phyloP scores from a whole-genome alignment of 345 rosid genomes.

The Murraya paniculata region DNA sequence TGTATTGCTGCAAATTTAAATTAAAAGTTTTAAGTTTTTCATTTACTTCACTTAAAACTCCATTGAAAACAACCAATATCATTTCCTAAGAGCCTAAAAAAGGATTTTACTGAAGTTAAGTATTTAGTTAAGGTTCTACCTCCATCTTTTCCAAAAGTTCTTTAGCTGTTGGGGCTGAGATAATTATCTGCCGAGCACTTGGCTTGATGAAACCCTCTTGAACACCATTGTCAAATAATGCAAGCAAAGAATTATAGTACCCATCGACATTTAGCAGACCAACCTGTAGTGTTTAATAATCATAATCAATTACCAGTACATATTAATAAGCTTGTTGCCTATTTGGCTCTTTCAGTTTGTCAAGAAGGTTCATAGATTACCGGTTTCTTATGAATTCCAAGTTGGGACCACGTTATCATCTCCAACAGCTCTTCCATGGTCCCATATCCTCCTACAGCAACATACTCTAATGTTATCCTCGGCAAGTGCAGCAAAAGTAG shows the following conservation, averaged over 20 bases:
- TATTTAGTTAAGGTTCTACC: slow-evolving; percentile 41
- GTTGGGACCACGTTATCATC: slow-evolving; percentile 98
- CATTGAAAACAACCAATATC: background rate
- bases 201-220: slow-evolving; percentile 92
- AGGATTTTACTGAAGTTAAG: background rate
- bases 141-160: slow-evolving; percentile 89
- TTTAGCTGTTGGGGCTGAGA: slow-evolving; percentile 83
- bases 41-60: background rate
- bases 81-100: background rate
- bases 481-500: slow-evolving; percentile 8
- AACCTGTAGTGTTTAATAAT: slow-evolving; percentile 42
- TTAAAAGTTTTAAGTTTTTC: background rate
- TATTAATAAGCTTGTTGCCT: background rate
- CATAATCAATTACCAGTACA: background rate
- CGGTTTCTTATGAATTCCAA: slow-evolving; percentile 91
- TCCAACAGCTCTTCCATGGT: slow-evolving; percentile 95
- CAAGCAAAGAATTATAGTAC: slow-evolving; percentile 74
- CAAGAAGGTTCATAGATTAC: slow-evolving; percentile 40
- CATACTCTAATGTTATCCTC: background rate
- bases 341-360: background rate
- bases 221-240: slow-evolving; percentile 88
- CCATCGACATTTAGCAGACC: slow-evolving; percentile 96
- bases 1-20: slow-evolving; percentile 51
- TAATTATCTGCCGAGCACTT: slow-evolving; percentile 69
- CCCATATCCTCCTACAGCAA: slow-evolving; percentile 82